A percentile compares a stretch with the other conserved stretches of the same genome.
These are phyloP conservation scores for Globisporangium heterothallicum DNA, from an alignment of 352 stramenopile genomes.

Conservation along the genomic window DNA sequence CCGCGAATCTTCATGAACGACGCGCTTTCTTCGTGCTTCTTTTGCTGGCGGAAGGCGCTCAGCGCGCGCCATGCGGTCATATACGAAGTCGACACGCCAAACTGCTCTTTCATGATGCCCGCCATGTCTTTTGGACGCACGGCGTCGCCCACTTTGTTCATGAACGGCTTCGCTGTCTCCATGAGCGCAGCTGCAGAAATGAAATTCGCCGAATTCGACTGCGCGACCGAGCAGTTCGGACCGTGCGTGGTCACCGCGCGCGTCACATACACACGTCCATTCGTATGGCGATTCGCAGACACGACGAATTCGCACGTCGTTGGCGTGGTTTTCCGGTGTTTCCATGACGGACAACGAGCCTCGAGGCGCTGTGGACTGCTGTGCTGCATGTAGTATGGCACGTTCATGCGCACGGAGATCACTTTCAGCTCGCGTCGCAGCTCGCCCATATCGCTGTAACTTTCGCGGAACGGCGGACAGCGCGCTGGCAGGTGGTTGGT, in stretches of 20 bases:
- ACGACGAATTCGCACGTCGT: slow-evolving; percentile 65
- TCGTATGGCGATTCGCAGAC: slow-evolving; percentile 69
- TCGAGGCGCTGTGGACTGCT: slow-evolving; percentile 76
- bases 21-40: slow-evolving; percentile 53
- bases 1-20: slow-evolving; percentile 67
- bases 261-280: slow-evolving; percentile 71
- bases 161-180: slow-evolving; percentile 70
- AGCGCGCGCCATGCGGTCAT: slow-evolving; percentile 78
- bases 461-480: slow-evolving; percentile 64
- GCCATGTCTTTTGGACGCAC: slow-evolving; percentile 75
- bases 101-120: slow-evolving; percentile 81
- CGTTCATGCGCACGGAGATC: slow-evolving; percentile 59
- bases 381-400: slow-evolving; percentile 80
- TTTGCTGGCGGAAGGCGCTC: slow-evolving; percentile 61
- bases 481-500: slow-evolving; percentile 1
- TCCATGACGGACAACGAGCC: slow-evolving; percentile 71
- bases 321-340: slow-evolving; percentile 48
- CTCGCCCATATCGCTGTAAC: slow-evolving; percentile 71
- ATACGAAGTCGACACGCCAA: slow-evolving; percentile 69
- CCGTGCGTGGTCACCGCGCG: slow-evolving; percentile 46
- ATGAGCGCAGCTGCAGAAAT: slow-evolving; percentile 66
- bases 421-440: slow-evolving; percentile 70
- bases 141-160: slow-evolving; percentile 41
- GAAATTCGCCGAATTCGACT: slow-evolving; percentile 34
- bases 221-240: slow-evolving; percentile 37